Evolutionary conservation across 2,329 filamentous ascomycete species (phyloP).

Genomic region (Penicillium thymicola): DNA sequence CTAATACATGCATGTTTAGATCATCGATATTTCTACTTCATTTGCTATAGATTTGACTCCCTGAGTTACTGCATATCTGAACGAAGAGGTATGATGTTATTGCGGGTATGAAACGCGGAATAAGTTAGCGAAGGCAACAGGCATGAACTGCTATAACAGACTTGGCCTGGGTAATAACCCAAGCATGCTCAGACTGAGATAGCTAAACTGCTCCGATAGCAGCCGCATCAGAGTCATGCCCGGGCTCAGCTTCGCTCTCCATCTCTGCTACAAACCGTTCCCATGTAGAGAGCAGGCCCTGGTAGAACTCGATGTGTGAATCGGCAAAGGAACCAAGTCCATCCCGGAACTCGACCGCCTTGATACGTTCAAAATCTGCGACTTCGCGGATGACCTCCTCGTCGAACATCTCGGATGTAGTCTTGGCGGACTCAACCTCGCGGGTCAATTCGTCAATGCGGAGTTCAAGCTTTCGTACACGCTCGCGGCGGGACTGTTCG

Average conservation of each 20-base stretch:
- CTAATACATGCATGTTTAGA: background rate
- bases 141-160: constrained; percentile 15
- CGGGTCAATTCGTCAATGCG: constrained; percentile 87
- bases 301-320: constrained; percentile 84
- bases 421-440: constrained; percentile 84
- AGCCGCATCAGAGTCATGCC: constrained; percentile 20
- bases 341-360: constrained; percentile 84
- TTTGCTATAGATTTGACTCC: too few relatives aligned
- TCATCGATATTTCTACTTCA: background rate
- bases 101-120: constrained; percentile 21
- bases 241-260: constrained; percentile 58
- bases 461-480: constrained; percentile 84
- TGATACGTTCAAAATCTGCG: constrained; percentile 92
- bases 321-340: constrained; percentile 81
- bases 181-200: background rate
- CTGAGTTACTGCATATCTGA: background rate
- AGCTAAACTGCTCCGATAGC: constrained; percentile 19
- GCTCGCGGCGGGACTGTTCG: constrained; percentile 82
- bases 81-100: constrained; percentile 11
- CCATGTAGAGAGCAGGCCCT: constrained; percentile 76
- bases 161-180: background rate
- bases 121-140: constrained; percentile 15
- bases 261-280: constrained; percentile 85
- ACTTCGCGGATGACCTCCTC: constrained; percentile 94
- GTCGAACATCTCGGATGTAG: constrained; percentile 87